Percentiles rank a stretch among this genome's conserved stretches.
phyloP scores from a whole-genome alignment of 768 basidiomycete species.

The Boletus huronensis region DNA sequence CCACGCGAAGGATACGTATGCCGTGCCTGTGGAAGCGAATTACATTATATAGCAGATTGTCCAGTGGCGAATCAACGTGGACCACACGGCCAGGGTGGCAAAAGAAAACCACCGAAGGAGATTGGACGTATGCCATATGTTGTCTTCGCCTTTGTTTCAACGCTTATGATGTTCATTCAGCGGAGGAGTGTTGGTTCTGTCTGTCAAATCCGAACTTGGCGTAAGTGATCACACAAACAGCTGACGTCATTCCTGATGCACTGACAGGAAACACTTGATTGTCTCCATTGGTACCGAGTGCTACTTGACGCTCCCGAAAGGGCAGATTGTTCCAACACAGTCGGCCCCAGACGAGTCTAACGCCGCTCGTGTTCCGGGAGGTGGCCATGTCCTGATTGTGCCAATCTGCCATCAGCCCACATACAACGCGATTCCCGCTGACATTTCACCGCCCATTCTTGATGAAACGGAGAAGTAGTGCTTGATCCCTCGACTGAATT shows the following conservation, averaged over 20 bases:
- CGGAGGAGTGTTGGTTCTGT: constrained; percentile 98
- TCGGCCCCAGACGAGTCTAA: constrained; percentile 42
- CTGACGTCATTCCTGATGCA: constrained; percentile 1
- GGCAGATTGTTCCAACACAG: constrained; percentile 86
- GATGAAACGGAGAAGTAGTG: constrained; percentile 74
- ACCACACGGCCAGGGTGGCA: constrained; percentile 29
- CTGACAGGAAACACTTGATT: constrained; percentile 84
- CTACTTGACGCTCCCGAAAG: constrained; percentile 95
- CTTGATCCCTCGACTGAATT: constrained; percentile 5
- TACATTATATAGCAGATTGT: constrained; percentile 88
- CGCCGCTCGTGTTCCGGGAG: constrained; percentile 71
- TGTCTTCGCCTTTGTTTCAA: not conserved
- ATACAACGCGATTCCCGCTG: constrained; percentile 73
- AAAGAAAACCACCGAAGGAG: constrained; percentile 63
- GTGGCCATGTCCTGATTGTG: constrained; percentile 92
- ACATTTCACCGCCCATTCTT: constrained; percentile 69
- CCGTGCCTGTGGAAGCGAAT: constrained; percentile 83
- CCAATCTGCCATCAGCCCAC: constrained; percentile 94
- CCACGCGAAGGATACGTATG: constrained; percentile 87
- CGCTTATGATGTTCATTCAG: constrained; percentile 36
- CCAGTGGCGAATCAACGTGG: constrained; percentile 58
- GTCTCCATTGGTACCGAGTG: constrained; percentile 91
- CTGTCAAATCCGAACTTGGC: constrained; percentile 89
- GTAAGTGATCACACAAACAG: constrained; percentile 41
- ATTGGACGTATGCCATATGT: constrained; percentile 67